Conservation (phyloP, 768 basidiomycete species). For the Coprinopsis cinerea region DNA sequence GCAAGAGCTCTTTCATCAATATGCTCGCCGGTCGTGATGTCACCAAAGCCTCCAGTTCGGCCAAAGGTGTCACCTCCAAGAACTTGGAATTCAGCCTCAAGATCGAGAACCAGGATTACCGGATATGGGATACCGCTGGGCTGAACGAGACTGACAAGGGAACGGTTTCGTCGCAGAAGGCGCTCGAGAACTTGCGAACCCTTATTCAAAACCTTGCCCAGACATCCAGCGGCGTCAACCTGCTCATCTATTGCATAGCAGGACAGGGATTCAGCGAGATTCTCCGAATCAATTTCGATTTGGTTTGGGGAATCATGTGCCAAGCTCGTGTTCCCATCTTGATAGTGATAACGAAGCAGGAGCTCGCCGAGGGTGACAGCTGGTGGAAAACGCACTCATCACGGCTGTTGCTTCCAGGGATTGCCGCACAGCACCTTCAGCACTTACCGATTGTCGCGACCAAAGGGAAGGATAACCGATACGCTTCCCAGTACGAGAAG, state of each 20-base stretch:
- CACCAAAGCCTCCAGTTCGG: slow-evolving; percentile 26
- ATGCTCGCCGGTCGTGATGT: slow-evolving; percentile 23
- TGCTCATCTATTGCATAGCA: slow-evolving; percentile 9
- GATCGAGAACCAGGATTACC: slow-evolving; percentile 18
- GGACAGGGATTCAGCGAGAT: slow-evolving; percentile 9
- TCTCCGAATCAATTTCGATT: slow-evolving; percentile 11
- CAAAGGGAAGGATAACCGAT: no score
- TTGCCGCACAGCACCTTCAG: no score
- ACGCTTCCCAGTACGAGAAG: no score
- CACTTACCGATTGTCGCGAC: no score
- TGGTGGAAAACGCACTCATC: no score
- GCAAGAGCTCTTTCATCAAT: slow-evolving; percentile 26
- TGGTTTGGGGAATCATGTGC: slow-evolving; percentile 10
- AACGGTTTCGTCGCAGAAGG: slow-evolving; percentile 11
- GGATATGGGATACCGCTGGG: slow-evolving; percentile 33
- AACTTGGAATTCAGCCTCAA: slow-evolving; percentile 21
- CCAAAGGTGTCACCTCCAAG: slow-evolving; percentile 27
- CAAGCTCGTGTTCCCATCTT: slow-evolving; percentile 6
- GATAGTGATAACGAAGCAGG: slow-evolving; percentile 8
- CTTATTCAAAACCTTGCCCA: slow-evolving; percentile 12
- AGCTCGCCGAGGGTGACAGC: no score
- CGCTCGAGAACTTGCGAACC: slow-evolving; percentile 14
- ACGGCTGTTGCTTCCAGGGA: no score
- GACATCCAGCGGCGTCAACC: background rate
- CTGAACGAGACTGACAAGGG: slow-evolving; percentile 29